phyloP scores from a whole-genome alignment of 441 rosid genomes.

The Brassica hybrid region DNA sequence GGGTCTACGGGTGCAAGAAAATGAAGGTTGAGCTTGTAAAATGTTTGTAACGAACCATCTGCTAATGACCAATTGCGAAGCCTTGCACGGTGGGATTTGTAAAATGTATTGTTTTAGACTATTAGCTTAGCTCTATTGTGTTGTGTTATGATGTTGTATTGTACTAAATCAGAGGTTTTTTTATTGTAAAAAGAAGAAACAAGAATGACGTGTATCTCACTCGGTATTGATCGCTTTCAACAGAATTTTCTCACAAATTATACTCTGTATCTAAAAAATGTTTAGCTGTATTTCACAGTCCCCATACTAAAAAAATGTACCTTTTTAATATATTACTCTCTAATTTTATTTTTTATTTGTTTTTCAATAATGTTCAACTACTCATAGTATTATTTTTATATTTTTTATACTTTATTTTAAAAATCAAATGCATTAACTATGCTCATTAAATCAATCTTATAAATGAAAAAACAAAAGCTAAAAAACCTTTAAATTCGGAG shows the following conservation, averaged over 20 bases:
- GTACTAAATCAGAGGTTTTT: neutral
- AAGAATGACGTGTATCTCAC: neutral
- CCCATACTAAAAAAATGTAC: too few relatives aligned
- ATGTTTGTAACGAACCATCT: constrained; percentile 23
- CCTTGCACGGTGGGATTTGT: constrained; percentile 36
- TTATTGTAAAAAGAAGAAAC: constrained; percentile 6
- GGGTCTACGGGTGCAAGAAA: constrained; percentile 63
- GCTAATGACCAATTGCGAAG: constrained; percentile 30
- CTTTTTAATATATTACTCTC: too few relatives aligned
- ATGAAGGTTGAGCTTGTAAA: constrained; percentile 11
- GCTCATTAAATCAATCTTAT: too few relatives aligned
- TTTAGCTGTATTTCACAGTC: too few relatives aligned
- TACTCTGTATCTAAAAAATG: neutral
- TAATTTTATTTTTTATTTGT: too few relatives aligned
- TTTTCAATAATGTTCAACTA: too few relatives aligned
- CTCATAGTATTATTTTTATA: too few relatives aligned
- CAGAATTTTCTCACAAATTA: neutral
- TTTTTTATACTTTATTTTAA: too few relatives aligned
- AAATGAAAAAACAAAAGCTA: too few relatives aligned
- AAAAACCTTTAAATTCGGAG: too few relatives aligned
- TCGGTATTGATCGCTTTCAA: neutral
- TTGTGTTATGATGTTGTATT: constrained; percentile 24
- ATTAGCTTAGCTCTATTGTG: constrained; percentile 17
- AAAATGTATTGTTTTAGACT: constrained; percentile 25
- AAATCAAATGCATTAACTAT: too few relatives aligned